Conservation (phyloP, 2,329 filamentous ascomycete species). For the Bisporella sp. region DNA sequence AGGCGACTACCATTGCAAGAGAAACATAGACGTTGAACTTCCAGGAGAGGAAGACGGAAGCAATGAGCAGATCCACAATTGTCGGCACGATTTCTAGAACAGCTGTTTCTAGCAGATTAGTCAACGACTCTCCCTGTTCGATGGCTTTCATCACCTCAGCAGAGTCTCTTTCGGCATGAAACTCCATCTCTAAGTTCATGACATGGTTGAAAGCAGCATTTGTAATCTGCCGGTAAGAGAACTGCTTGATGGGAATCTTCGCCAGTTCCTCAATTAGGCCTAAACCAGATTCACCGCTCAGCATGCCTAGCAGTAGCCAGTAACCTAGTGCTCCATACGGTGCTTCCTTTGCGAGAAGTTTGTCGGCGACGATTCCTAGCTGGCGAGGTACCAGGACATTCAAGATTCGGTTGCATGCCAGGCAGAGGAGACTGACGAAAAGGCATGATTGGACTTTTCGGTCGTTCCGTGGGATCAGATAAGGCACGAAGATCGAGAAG, state of each 20-base stretch:
- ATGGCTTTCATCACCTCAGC: constrained; percentile 1
- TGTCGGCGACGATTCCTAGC: not conserved
- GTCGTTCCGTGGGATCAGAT: not conserved
- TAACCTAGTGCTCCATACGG: not conserved
- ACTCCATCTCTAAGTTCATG: not conserved
- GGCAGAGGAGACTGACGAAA: not conserved
- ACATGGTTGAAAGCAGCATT: constrained; percentile 1
- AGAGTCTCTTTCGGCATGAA: not conserved
- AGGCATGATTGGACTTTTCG: not conserved
- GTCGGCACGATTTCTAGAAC: not conserved
- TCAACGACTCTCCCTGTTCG: not conserved
- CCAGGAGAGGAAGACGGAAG: not conserved
- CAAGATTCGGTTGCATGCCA: not conserved
- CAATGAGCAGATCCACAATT: not conserved
- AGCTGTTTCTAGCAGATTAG: not conserved
- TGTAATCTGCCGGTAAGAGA: not conserved
- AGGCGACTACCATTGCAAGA: not conserved
- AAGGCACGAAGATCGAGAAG: not conserved
- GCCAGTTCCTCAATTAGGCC: not conserved
- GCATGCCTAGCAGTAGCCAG: not conserved
- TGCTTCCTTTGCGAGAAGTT: not conserved
- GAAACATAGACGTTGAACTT: not conserved
- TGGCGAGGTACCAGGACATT: not conserved
- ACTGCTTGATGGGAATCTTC: not conserved
- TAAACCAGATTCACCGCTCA: not conserved